Base-by-base conservation (phyloP, 805 yeast genomes). In the Zygosaccharomyces siamensis region DNA sequence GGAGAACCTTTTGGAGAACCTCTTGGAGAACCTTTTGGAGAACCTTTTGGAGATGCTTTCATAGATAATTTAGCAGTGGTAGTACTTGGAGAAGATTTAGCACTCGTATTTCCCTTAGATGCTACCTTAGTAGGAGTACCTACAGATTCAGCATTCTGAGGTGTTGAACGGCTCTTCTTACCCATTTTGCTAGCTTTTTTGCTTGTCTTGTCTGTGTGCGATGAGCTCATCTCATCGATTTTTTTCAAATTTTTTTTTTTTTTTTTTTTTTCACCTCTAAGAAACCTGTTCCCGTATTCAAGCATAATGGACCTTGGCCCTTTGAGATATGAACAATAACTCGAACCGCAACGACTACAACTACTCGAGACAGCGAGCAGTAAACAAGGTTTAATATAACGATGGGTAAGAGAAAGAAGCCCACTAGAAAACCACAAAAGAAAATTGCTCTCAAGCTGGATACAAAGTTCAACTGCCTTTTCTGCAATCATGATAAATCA, bases 401-500 rank as follows among this genome's bases (percentile, higher is more conserved):
- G 20, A 66, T 67, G 93, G 93, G 90, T 55, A 88, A 83, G 68
- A 76, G 95, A 75, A 89, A 83, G 79, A 81, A 86, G 72, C 81
- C 92, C 31, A 75, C 89, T 7, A 83, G 89, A 65, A 86, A 84
- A 57, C 97, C 96, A 57, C 81, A 73, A 26, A 86, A 85, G 68
- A 83, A 78, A 66, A 70, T 87, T 56, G 89, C 86, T 55, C 93
- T 85, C 61, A 84, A 75, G 55, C 75, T 90, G 55, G 95, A 89
- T 49, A 80, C 89, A 3, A 79, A 86, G 50, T 90, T 90, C 72
- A 83, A 92, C 44, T 92, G 99, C 71, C 72, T 93, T 48, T 92
- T 92, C 68, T 92, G 99, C 70, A 92, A 92, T 68, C 98, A 92
- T 70, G 98, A 92, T 63, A 84, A 84, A 59, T 84, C 97, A 1